These are phyloP conservation scores for Gastrodia elata DNA, from an alignment of 106 monocot genomes.

Conservation along the genomic window DNA sequence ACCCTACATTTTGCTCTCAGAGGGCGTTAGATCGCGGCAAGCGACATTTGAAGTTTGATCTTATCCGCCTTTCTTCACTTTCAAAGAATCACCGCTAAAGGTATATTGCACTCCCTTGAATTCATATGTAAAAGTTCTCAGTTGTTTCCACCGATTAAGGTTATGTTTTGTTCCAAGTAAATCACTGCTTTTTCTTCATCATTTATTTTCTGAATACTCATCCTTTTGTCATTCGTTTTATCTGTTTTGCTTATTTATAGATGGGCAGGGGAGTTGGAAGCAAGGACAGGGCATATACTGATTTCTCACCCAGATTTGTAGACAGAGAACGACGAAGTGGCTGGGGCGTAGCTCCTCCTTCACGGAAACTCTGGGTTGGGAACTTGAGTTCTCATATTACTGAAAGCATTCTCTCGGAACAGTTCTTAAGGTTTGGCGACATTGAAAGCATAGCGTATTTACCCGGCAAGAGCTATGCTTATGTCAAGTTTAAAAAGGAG, in stretches of 20 bases:
- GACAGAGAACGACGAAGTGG: slow-evolving; percentile 32
- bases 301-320: slow-evolving; percentile 28
- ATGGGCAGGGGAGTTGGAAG: slow-evolving; percentile 31
- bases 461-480: slow-evolving; percentile 70
- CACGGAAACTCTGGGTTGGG: slow-evolving; percentile 84
- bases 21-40: neutral
- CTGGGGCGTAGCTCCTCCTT: slow-evolving; percentile 48
- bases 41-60: neutral
- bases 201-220: neutral
- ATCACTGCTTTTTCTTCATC: neutral
- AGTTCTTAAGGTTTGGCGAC: slow-evolving; percentile 72
- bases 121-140: neutral
- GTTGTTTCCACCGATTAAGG: neutral
- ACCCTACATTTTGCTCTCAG: neutral
- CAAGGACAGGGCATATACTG: slow-evolving; percentile 22
- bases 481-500: slow-evolving; percentile 55
- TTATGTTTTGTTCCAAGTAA: neutral
- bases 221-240: neutral
- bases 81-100: neutral
- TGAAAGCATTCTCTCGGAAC: slow-evolving; percentile 43
- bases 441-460: slow-evolving; percentile 44
- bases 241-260: slow-evolving; percentile 15
- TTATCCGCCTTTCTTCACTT: neutral
- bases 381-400: slow-evolving; percentile 44
- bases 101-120: neutral